phyloP scores from a whole-genome alignment of 2,329 filamentous ascomycete genomes.

The Nigrograna mackinnonii region DNA sequence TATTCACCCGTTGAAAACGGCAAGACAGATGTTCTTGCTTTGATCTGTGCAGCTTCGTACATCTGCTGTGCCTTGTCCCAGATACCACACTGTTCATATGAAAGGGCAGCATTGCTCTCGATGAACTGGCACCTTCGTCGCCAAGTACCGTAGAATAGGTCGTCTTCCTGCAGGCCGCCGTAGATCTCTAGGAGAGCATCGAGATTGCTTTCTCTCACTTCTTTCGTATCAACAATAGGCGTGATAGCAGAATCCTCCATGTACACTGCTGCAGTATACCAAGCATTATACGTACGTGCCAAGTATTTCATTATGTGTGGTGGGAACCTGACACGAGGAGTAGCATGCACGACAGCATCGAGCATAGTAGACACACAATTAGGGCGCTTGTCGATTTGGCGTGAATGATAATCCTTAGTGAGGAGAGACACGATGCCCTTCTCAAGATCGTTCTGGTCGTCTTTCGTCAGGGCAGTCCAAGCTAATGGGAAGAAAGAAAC shows the following conservation, averaged over 20 bases:
- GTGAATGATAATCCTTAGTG: slow-evolving; percentile 92
- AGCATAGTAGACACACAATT: slow-evolving; percentile 94
- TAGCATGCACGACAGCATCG: slow-evolving; percentile 82
- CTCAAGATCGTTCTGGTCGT: slow-evolving; percentile 88
- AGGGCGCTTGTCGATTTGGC: slow-evolving; percentile 91
- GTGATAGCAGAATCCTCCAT: slow-evolving; percentile 87
- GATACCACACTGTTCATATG: slow-evolving; percentile 98
- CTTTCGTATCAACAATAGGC: slow-evolving; percentile 80
- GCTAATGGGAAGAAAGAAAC: slow-evolving; percentile 87
- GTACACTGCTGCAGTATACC: slow-evolving; percentile 92
- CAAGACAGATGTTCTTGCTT: slow-evolving; percentile 92
- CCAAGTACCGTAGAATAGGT: slow-evolving; percentile 98
- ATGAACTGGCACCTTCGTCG: slow-evolving; percentile 92
- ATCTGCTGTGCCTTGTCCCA: slow-evolving; percentile 99
- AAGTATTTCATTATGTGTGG: slow-evolving; percentile 96
- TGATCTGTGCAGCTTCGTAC: slow-evolving; percentile 96
- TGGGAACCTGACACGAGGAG: slow-evolving; percentile 87
- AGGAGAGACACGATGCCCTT: slow-evolving; percentile 87
- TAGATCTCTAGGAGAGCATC: slow-evolving; percentile 96
- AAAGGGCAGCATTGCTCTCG: slow-evolving; percentile 94
- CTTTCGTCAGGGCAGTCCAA: slow-evolving; percentile 85
- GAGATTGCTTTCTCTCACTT: slow-evolving; percentile 88
- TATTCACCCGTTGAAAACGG: slow-evolving; percentile 97
- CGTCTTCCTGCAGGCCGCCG: slow-evolving; percentile 86
- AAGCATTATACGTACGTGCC: slow-evolving; percentile 90